Base-by-base conservation (phyloP, 2,329 filamentous ascomycete species). In the Trichoderma afroharzianum region DNA sequence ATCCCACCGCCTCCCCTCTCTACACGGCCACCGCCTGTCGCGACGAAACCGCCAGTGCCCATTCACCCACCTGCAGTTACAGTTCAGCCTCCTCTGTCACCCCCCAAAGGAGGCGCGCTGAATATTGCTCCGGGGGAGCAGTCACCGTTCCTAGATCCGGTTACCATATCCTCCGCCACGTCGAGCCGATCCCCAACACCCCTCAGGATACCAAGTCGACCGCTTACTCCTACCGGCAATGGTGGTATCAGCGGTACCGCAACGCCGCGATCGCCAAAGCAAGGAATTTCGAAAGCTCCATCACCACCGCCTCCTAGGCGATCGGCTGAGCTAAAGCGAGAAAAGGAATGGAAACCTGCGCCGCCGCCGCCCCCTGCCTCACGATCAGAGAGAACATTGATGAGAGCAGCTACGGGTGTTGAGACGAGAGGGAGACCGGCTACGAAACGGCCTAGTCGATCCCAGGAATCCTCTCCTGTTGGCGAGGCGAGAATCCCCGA, bases 401-500 rank as follows among this genome's bases (percentile, higher is more conserved):
- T 58, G 57, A 36, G 66, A 30, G 39, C 55, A 32, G 39, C 57
- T 26, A 78, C 78, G 18, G 75, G 75, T 12, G 74, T 74, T 3
- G 77, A 76, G 39, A 70, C 73, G 39, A 53, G 66, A 69, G 66
- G 66, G 12, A 50, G 66, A n/a, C 11, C 66, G 18, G 24, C 32
- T 36, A 58, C 76, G 12, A 72, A 76, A 15, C 12, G 71, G 2
- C 72, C 59, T 24, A 73, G 63, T 30, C 74, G 43, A 33, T 72
- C 67, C 0, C 80, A 84, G 73, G 82, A 84, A 77, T 78, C 90
- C 0, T 97, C 95, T 1, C 95, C 95, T 0, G 97, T 98, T 78
- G 94, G 94, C 43, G 94, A 94, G 21, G 94, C 95, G 0, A 91
- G 90, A 75, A 95, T 92, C 78, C 88, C 88, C 5, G 90, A 87